Evolutionary conservation across 345 rosid genomes (phyloP).

Genomic region (Geranium brycei): DNA sequence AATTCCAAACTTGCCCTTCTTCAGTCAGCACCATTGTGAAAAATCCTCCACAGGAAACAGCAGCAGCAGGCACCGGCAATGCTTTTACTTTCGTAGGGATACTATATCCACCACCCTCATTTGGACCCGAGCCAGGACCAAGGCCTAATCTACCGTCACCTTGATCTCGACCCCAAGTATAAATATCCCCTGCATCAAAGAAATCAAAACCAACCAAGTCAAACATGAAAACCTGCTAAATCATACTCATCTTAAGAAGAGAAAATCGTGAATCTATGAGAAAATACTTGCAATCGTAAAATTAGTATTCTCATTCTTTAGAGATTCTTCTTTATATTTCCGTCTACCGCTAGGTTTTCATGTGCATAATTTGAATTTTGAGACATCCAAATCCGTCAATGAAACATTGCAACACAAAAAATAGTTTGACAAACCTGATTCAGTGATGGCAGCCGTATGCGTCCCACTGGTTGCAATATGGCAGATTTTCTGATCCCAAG

Average conservation of each 20-base stretch:
- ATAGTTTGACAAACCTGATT: conserved; percentile 34
- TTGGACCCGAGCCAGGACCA: conserved; percentile 83
- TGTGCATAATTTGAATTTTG: not conserved
- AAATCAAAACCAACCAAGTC: not conserved
- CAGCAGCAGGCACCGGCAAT: conserved; percentile 46
- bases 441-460: conserved; percentile 72
- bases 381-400: not conserved
- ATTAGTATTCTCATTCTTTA: no score
- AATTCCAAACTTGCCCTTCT: conserved; percentile 81
- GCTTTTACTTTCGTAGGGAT: conserved; percentile 73
- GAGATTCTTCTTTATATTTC: no score
- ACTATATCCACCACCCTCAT: conserved; percentile 86
- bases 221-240: no score
- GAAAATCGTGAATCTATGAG: no score
- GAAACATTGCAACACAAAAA: not conserved
- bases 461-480: conserved; percentile 76
- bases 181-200: conserved; percentile 50
- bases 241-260: no score
- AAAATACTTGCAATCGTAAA: no score
- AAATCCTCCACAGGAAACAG: conserved; percentile 86
- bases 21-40: conserved; percentile 64
- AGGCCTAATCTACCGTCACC: conserved; percentile 95
- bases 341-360: not conserved
- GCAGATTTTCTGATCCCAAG: conserved; percentile 38
- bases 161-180: conserved; percentile 92